These are phyloP conservation scores for Marvania coccoides DNA, from an alignment of 139 green algal genomes.

Conservation along the genomic window DNA sequence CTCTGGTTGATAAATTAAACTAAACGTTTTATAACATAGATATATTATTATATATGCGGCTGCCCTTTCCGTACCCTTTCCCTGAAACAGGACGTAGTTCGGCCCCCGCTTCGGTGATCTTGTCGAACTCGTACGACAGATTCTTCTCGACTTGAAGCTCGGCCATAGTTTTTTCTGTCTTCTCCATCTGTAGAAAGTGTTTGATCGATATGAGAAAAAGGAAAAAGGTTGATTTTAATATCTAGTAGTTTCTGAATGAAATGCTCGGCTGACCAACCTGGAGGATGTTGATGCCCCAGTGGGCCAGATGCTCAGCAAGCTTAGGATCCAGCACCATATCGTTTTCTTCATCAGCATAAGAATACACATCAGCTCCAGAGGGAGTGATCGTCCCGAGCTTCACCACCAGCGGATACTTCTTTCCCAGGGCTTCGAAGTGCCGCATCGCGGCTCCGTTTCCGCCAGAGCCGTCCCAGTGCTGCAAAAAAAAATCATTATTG, in stretches of 20 bases:
- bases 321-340: constrained; percentile 93
- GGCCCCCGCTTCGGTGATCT: constrained; percentile 82
- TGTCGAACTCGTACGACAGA: constrained; percentile 79
- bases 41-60: not conserved
- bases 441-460: constrained; percentile 86
- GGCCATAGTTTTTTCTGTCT: constrained; percentile 95
- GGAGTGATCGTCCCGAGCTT: constrained; percentile 98
- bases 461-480: constrained; percentile 79
- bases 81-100: constrained; percentile 66
- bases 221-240: not conserved
- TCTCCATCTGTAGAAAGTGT: constrained; percentile 68
- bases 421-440: constrained; percentile 83
- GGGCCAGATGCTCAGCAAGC: constrained; percentile 74
- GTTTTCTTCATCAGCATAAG: constrained; percentile 84
- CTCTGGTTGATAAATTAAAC: not conserved
- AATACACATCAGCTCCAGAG: constrained; percentile 84
- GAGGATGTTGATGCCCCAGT: constrained; percentile 99
- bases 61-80: constrained; percentile 34
- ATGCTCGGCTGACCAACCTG: constrained; percentile 19
- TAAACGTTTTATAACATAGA: not conserved
- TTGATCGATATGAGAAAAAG: not conserved
- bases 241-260: not conserved
- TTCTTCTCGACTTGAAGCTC: constrained; percentile 89
- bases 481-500: constrained; percentile 10
- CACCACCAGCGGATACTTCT: constrained; percentile 79